These are phyloP conservation scores for Verticillium longisporum DNA, from an alignment of 2,329 filamentous ascomycete genomes.

Conservation along the genomic window DNA sequence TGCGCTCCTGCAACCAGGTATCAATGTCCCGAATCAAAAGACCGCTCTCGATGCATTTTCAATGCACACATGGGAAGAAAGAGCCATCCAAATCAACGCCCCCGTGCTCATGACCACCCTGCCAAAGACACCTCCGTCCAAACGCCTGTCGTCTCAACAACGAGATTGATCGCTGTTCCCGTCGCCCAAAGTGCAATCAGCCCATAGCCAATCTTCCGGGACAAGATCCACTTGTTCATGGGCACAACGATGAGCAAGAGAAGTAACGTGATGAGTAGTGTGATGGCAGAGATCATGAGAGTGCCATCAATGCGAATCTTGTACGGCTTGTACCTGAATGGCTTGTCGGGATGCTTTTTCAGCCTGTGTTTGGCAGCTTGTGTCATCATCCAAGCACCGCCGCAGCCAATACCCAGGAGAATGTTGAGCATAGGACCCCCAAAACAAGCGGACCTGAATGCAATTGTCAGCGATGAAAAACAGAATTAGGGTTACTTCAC, in stretches of 20 bases:
- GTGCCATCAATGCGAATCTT: slow-evolving; percentile 78
- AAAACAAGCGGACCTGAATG: slow-evolving; percentile 72
- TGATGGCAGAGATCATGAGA: slow-evolving; percentile 77
- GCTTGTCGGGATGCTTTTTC: slow-evolving; percentile 57
- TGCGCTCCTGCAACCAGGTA: neutral
- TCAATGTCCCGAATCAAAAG: neutral
- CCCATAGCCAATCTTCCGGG: slow-evolving; percentile 70
- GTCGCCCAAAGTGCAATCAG: slow-evolving; percentile 74
- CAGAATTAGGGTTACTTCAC: slow-evolving; percentile 18
- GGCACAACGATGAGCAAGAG: slow-evolving; percentile 76
- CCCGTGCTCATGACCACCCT: neutral
- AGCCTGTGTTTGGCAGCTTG: slow-evolving; percentile 59
- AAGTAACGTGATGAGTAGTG: slow-evolving; percentile 72
- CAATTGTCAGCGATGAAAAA: slow-evolving; percentile 15
- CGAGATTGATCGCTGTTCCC: slow-evolving; percentile 75
- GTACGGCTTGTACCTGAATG: slow-evolving; percentile 67
- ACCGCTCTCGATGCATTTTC: neutral
- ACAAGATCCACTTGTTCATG: slow-evolving; percentile 80
- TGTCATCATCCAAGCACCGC: slow-evolving; percentile 82
- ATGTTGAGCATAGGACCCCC: slow-evolving; percentile 99
- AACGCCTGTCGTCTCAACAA: slow-evolving; percentile 63
- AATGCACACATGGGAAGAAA: neutral
- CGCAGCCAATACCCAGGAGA: slow-evolving; percentile 85
- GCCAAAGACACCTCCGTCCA: slow-evolving; percentile 30
- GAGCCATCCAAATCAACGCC: neutral